phyloP scores from a whole-genome alignment of 331 rosid genomes.

The Ulmus americana region DNA sequence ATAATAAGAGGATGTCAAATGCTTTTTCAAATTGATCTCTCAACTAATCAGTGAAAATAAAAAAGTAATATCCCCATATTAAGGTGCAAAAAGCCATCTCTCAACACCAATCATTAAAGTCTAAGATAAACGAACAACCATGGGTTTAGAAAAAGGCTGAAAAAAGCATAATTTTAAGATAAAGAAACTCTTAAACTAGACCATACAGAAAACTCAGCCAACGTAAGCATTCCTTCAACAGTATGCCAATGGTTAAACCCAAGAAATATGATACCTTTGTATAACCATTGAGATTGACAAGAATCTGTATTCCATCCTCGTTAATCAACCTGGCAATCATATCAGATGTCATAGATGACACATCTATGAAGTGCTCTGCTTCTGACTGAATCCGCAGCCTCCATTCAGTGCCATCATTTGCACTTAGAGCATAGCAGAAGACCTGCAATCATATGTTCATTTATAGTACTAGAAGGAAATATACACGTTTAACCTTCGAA shows the following conservation, averaged over 20 bases:
- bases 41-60: too few relatives aligned
- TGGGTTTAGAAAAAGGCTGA: too few relatives aligned
- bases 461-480: not conserved
- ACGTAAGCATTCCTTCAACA: too few relatives aligned
- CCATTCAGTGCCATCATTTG: slow-evolving; percentile 88
- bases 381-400: slow-evolving; percentile 84
- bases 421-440: slow-evolving; percentile 86
- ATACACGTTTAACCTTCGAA: not conserved
- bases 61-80: not conserved
- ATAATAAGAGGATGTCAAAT: not conserved
- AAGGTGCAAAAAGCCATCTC: not conserved
- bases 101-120: not conserved
- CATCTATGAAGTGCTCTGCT: slow-evolving; percentile 86
- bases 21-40: too few relatives aligned
- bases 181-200: not conserved
- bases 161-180: not conserved
- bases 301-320: slow-evolving; percentile 73
- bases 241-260: not conserved
- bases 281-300: slow-evolving; percentile 93
- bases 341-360: slow-evolving; percentile 86
- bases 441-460: slow-evolving; percentile 38
- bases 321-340: slow-evolving; percentile 80
- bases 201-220: too few relatives aligned
- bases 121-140: not conserved
- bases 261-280: slow-evolving; percentile 56